Base-by-base conservation (phyloP, 2,329 filamentous ascomycete genomes). In the Thielaviopsis euricoi region DNA sequence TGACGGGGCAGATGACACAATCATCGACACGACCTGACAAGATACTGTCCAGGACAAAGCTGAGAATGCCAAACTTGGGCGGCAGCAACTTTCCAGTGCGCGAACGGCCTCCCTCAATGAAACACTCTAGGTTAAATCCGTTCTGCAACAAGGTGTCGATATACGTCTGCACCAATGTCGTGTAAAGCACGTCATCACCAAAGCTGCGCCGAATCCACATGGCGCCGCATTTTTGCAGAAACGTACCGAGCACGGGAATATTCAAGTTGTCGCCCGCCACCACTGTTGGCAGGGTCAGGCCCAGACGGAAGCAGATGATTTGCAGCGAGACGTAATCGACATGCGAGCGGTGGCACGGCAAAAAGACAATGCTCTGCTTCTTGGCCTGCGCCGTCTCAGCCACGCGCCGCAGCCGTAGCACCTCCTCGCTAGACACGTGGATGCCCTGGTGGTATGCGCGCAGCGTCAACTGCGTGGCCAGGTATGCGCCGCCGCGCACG, bases 191-290 rank as follows among this genome's bases (percentile, higher is more conserved):
- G 67, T 98, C 93, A 61, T 95, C 87, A 49, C 89, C 90, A 70
- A 98, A 98, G 55, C 87, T 87, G 52, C 93, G 76, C 54, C 93
- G 81, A 66, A 98, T 97, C 81, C 86, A 97, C 88, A 97, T 95
- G 29, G 91, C 91, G 57, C 89, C 90, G n/a, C 90, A 89, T 72
- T 95, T 87, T 67, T 98, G 93, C 60, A 98, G 71, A 67, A 98
- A 98, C 48, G 79, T 80, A 1, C 93, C 93, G 0, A 98, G 81
- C 1, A 95, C 72, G 0, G 93, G 93, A 63, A 98, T 89, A 67
- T 98, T 98, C 55, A 98, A 74, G 66, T 98, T 98, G 66, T 98
- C 93, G 10, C 93, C 93, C 0, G 93, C 88, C 0, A 98, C 90
- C 1, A 98, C 88, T 1, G 91, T 88, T 0, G 93, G 93, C 1